phyloP scores from a whole-genome alignment of 257 asterid species.

The Plantago elongata region DNA sequence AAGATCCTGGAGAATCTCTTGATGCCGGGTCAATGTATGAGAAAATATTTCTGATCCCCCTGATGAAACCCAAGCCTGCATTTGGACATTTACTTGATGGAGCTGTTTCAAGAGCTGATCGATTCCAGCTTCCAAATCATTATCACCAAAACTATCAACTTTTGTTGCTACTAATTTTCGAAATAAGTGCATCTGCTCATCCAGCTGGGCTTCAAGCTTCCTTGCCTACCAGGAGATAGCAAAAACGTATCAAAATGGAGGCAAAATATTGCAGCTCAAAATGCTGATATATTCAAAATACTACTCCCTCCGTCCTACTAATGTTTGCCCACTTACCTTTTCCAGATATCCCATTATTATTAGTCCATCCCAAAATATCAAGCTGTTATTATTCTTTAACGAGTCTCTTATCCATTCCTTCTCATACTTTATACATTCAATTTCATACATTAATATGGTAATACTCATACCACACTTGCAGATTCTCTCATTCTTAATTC shows the following conservation, averaged over 20 bases:
- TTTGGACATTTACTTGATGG: slow-evolving; percentile 75
- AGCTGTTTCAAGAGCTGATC: slow-evolving; percentile 84
- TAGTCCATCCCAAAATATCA: too few species aligned
- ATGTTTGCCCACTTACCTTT: too few species aligned
- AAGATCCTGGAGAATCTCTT: slow-evolving; percentile 94
- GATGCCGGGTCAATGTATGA: slow-evolving; percentile 94
- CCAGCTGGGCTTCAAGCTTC: slow-evolving; percentile 88
- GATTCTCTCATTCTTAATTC: too few species aligned
- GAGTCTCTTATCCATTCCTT: too few species aligned
- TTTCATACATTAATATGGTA: too few species aligned
- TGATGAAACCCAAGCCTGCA: slow-evolving; percentile 98
- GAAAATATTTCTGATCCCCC: slow-evolving; percentile 96
- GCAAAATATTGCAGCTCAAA: slow-evolving; percentile 1
- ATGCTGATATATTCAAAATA: background rate
- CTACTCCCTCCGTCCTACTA: too few species aligned
- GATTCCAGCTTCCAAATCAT: slow-evolving; percentile 70
- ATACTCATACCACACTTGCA: too few species aligned
- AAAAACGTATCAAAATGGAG: slow-evolving; percentile 10
- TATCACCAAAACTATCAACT: slow-evolving; percentile 51
- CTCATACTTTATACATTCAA: too few species aligned
- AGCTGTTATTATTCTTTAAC: too few species aligned
- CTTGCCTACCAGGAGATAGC: slow-evolving; percentile 53
- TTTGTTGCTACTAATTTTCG: slow-evolving; percentile 72
- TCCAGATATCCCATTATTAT: too few species aligned
- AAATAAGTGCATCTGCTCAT: slow-evolving; percentile 89